Evolutionary conservation across 2,329 filamentous ascomycete genomes (phyloP).

Genomic region (Stagonosporopsis tanaceti): DNA sequence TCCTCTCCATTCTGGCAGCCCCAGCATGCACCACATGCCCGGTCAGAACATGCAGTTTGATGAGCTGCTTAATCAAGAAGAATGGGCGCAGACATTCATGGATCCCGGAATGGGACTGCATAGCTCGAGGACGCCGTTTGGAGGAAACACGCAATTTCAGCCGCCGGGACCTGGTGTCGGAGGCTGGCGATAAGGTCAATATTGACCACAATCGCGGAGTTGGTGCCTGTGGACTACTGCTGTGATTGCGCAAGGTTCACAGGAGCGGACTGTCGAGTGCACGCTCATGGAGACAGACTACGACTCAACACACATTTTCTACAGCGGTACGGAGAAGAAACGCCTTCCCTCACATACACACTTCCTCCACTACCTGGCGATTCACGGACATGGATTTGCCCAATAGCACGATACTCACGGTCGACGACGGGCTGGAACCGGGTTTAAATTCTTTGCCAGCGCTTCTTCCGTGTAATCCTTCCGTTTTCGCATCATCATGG

Average conservation of each 20-base stretch:
- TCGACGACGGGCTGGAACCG: constrained; percentile 28
- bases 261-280: not conserved
- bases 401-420: constrained; percentile 27
- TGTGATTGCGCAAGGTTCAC: not conserved
- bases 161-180: constrained; percentile 32
- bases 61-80: constrained; percentile 49
- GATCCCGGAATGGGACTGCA: constrained; percentile 44
- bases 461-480: constrained; percentile 12
- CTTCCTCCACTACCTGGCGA: constrained; percentile 12
- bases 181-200: constrained; percentile 19
- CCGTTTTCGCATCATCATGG: constrained; percentile 3
- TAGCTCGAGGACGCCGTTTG: constrained; percentile 31
- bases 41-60: constrained; percentile 45
- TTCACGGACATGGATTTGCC: constrained; percentile 15
- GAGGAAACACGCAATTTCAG: constrained; percentile 27
- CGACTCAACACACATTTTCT: no score
- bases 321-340: not conserved
- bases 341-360: not conserved
- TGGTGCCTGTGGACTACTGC: not conserved
- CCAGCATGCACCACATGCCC: constrained; percentile 32
- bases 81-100: constrained; percentile 51
- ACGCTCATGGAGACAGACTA: not conserved
- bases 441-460: constrained; percentile 10
- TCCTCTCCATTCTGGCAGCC: constrained; percentile 35
- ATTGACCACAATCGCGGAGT: constrained; percentile 9